A percentile compares a stretch with the other conserved stretches of the same genome.
Evolutionary conservation across 2,329 filamentous ascomycete genomes (phyloP).

Genomic region (Colletotrichum viniferum): DNA sequence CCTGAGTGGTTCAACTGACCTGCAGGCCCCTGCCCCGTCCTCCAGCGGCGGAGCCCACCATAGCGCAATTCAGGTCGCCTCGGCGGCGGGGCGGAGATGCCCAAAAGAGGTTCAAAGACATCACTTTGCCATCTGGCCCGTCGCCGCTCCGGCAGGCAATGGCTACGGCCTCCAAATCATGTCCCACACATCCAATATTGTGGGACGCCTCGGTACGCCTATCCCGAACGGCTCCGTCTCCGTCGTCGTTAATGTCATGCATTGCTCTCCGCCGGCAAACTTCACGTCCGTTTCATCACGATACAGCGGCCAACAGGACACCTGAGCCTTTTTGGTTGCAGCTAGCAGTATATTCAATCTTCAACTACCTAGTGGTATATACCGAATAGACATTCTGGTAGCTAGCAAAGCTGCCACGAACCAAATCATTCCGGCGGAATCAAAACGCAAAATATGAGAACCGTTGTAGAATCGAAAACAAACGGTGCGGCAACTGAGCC

Average conservation of each 20-base stretch:
- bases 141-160: constrained; percentile 7
- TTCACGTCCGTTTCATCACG: not conserved
- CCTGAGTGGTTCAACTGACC: not conserved
- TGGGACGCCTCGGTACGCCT: not conserved
- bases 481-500: constrained; percentile 15
- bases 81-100: constrained; percentile 20
- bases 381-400: constrained; percentile 2
- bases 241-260: accelerated
- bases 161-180: not conserved
- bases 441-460: constrained; percentile 8
- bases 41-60: not conserved
- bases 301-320: not conserved
- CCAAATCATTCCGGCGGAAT: not conserved
- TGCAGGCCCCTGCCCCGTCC: not conserved
- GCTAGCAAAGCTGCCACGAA: not conserved
- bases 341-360: constrained; percentile 13
- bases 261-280: not conserved
- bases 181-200: not conserved
- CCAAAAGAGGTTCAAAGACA: constrained; percentile 11
- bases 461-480: constrained; percentile 17
- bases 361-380: constrained; percentile 3
- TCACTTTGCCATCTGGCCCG: not conserved
- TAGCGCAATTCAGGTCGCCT: not conserved
- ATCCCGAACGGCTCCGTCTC: not conserved
- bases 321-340: not conserved